Conservation (phyloP, 1,139 yeast genomes). For the Yamadazyma dendronema region DNA sequence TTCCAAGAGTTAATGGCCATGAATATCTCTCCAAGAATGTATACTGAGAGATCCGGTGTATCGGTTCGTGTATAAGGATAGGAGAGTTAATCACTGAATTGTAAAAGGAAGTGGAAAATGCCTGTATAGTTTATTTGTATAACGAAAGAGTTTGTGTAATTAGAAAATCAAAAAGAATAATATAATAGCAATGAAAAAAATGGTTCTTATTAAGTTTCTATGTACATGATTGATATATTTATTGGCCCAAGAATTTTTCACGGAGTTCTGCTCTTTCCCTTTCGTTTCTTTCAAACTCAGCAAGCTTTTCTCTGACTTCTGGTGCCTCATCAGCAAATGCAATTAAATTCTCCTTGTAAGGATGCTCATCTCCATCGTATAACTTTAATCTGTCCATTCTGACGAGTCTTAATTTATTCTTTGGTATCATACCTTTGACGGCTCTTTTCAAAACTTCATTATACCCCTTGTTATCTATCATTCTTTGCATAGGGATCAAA, state of each 20-base stretch:
- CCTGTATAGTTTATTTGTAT: slow-evolving; percentile 11
- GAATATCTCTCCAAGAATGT: slow-evolving; percentile 89
- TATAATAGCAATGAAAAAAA: background rate
- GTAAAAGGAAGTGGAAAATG: background rate
- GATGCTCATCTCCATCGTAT: slow-evolving; percentile 85
- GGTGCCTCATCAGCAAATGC: slow-evolving; percentile 84
- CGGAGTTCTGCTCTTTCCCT: slow-evolving; percentile 32
- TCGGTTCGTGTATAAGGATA: slow-evolving; percentile 34
- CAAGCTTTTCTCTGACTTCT: slow-evolving; percentile 43
- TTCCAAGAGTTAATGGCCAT: slow-evolving; percentile 99
- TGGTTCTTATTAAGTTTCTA: slow-evolving; percentile 5
- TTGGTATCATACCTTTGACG: slow-evolving; percentile 95
- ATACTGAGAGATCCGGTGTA: slow-evolving; percentile 59
- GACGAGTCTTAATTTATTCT: slow-evolving; percentile 74
- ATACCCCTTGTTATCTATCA: slow-evolving; percentile 78
- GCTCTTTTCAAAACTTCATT: slow-evolving; percentile 82
- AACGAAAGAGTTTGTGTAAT: slow-evolving; percentile 7
- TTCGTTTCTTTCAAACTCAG: slow-evolving; percentile 39
- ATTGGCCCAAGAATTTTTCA: slow-evolving; percentile 31
- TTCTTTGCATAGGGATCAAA: slow-evolving; percentile 75
- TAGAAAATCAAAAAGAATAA: slow-evolving; percentile 1
- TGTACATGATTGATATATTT: slow-evolving; percentile 13
- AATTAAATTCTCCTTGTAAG: slow-evolving; percentile 75
- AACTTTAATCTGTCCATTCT: slow-evolving; percentile 84
- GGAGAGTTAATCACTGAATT: background rate